phyloP scores from a whole-genome alignment of 106 monocot genomes.

The Chionographis japonica region DNA sequence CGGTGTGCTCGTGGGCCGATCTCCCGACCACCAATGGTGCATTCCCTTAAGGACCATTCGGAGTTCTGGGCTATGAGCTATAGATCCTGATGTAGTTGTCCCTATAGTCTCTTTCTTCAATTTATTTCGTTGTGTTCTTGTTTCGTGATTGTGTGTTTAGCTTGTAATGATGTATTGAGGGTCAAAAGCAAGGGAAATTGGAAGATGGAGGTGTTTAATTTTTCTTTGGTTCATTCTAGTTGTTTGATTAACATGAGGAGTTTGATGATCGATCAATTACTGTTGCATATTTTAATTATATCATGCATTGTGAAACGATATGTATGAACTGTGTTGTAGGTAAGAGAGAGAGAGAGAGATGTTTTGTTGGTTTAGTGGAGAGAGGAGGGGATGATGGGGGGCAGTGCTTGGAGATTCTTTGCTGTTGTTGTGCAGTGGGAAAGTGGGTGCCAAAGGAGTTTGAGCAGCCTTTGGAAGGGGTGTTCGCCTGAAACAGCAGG shows the following conservation, averaged over 20 bases:
- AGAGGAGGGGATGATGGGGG: neutral
- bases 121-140: too few relatives aligned
- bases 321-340: too few relatives aligned
- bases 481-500: neutral
- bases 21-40: constrained; percentile 25
- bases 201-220: too few relatives aligned
- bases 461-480: neutral
- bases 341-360: too few relatives aligned
- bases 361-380: too few relatives aligned
- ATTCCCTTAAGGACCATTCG: constrained; percentile 7
- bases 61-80: too few relatives aligned
- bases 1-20: constrained; percentile 33
- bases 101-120: too few relatives aligned
- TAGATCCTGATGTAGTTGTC: too few relatives aligned
- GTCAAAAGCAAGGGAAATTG: neutral
- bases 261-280: too few relatives aligned
- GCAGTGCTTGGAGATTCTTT: neutral
- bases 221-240: neutral
- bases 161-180: neutral
- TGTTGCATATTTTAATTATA: neutral
- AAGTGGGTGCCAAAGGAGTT: neutral
- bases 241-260: too few relatives aligned
- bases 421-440: neutral
- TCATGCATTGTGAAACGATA: neutral
- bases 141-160: too few relatives aligned